phyloP scores from a whole-genome alignment of 306 rosid species.

The Vigna unguiculata region DNA sequence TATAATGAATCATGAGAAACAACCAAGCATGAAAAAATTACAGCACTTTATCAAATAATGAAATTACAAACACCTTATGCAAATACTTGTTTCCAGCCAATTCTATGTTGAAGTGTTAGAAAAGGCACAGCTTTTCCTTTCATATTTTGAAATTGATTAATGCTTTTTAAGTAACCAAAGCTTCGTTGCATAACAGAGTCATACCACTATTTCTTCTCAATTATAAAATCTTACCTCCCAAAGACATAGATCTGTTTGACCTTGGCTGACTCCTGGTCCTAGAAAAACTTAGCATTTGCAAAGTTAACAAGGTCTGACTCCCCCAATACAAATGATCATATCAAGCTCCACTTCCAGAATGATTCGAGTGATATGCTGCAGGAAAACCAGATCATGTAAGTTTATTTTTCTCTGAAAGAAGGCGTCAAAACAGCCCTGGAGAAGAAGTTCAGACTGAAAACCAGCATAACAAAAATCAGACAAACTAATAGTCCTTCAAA shows the following conservation, averaged over 20 bases:
- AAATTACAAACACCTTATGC: neutral
- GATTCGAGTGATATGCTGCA: constrained; percentile 54
- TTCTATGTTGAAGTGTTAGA: constrained; percentile 21
- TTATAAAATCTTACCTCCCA: constrained; percentile 78
- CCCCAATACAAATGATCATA: constrained; percentile 51
- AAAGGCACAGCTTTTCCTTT: constrained; percentile 22
- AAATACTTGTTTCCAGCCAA: constrained; percentile 32
- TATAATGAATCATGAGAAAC: constrained; percentile 14
- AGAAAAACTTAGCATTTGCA: constrained; percentile 70
- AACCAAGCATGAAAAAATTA: constrained; percentile 15
- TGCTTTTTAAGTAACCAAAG: constrained; percentile 3
- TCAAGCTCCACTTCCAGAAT: constrained; percentile 46
- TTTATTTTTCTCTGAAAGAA: neutral
- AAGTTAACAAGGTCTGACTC: constrained; percentile 41
- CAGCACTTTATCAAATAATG: constrained; percentile 18
- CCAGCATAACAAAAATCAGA: constrained; percentile 36
- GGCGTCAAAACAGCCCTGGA: constrained; percentile 17
- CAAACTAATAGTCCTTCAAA: neutral
- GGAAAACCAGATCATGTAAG: constrained; percentile 48
- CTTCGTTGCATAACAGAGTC: constrained; percentile 6
- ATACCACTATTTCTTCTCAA: constrained; percentile 1
- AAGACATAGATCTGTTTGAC: constrained; percentile 70
- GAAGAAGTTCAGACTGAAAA: constrained; percentile 32
- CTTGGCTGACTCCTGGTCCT: constrained; percentile 78
- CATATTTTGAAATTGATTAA: constrained; percentile 6